Evolutionary conservation across 345 rosid genomes (phyloP).

Genomic region (Hevea brasiliensis): DNA sequence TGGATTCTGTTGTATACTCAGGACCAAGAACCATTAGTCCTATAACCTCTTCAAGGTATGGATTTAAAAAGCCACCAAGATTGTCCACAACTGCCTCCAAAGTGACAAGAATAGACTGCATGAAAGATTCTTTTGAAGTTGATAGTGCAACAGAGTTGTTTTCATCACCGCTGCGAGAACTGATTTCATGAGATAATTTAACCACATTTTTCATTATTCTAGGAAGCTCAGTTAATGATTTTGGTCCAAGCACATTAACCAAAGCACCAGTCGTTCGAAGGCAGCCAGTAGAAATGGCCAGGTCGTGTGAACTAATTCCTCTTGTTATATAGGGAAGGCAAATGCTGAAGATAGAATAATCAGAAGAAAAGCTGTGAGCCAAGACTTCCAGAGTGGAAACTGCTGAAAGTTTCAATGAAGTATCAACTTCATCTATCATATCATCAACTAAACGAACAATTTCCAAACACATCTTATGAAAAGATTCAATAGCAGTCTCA

Average conservation of each 20-base stretch:
- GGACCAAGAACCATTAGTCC: constrained; percentile 62
- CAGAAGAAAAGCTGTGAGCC: constrained; percentile 63
- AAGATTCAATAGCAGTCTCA: constrained; percentile 50
- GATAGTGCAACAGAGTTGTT: constrained; percentile 10
- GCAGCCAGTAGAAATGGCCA: constrained; percentile 70
- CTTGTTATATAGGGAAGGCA: constrained; percentile 65
- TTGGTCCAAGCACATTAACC: constrained; percentile 81
- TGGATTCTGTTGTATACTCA: constrained; percentile 52
- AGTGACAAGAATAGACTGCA: constrained; percentile 67
- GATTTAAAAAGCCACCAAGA: constrained; percentile 89
- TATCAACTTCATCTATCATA: constrained; percentile 45
- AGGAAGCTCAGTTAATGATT: constrained; percentile 76
- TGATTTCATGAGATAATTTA: constrained; percentile 39
- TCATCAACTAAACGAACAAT: constrained; percentile 64
- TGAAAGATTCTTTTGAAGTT: constrained; percentile 37
- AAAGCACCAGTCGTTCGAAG: constrained; percentile 72
- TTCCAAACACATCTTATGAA: constrained; percentile 58
- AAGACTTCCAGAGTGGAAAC: constrained; percentile 74
- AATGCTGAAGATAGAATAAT: constrained; percentile 59
- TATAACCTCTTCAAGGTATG: constrained; percentile 73
- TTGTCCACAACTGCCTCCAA: constrained; percentile 84
- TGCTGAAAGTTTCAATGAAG: constrained; percentile 62
- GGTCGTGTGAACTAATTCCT: constrained; percentile 56
- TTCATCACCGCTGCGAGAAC: constrained; percentile 24
- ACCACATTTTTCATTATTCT: constrained; percentile 63